A percentile compares a stretch with the other conserved stretches of the same genome.
Conservation (phyloP, 176 grass and related monocot species). For the Otatea glauca region DNA sequence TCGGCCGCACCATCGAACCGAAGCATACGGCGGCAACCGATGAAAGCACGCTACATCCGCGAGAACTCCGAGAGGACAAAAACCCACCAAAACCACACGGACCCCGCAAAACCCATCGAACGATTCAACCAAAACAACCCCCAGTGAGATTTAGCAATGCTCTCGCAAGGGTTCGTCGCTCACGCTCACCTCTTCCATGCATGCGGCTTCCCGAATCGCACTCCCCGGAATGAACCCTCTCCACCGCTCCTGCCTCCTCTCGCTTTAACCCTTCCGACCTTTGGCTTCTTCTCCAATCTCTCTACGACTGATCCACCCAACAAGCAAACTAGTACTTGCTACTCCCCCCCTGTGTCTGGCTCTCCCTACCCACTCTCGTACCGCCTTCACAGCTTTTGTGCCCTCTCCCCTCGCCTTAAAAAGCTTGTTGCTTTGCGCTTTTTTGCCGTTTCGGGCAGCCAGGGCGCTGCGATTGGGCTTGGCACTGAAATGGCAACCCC, state of each 20-base stretch:
- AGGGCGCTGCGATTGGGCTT: not conserved
- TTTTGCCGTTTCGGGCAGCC: constrained; percentile 38
- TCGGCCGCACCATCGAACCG: too few species aligned
- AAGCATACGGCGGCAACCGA: too few species aligned
- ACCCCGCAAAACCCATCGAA: not conserved
- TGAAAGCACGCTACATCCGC: too few species aligned
- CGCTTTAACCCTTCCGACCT: not conserved
- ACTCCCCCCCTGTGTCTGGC: not conserved
- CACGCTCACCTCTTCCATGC: constrained; percentile 48
- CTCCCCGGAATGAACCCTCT: not conserved
- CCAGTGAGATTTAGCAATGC: not conserved
- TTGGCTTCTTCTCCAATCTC: not conserved
- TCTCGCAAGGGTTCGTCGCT: too few species aligned
- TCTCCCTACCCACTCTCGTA: too few species aligned
- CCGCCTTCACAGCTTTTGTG: constrained; percentile 35
- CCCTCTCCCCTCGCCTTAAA: not conserved
- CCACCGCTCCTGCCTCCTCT: not conserved
- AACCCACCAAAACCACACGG: not conserved
- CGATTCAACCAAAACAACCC: not conserved
- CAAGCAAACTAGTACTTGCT: too few species aligned
- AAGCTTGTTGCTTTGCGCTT: constrained; percentile 21
- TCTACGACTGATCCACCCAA: not conserved
- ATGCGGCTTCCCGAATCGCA: not conserved
- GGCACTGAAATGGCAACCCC: constrained; percentile 12
- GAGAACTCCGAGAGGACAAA: too few species aligned